Evolutionary conservation across 1,139 yeast species (phyloP), one percentile per base, ranked within the genome.

Genomic region (Saccharomyces hybrid): DNA sequence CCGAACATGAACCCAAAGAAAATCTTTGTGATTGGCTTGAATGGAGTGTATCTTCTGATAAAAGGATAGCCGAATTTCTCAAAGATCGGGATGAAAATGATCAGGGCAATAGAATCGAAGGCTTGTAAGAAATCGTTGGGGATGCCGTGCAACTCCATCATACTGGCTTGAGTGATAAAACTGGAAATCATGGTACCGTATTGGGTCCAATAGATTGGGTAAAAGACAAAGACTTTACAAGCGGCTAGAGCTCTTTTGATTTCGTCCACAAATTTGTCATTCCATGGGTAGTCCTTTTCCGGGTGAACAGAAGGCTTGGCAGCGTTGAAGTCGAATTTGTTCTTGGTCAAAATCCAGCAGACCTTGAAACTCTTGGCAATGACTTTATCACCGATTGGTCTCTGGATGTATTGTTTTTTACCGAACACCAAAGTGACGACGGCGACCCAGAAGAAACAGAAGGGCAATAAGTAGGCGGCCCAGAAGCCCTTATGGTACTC

Each of bases 1-100:
- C 85, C 90, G 56, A 87, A 76, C 71, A 84, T 71, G 75, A 89
- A 89, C 11, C 97, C 96, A 60, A 77, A 75, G 66, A 79, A 77
- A 62, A 90, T 89, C 70, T 88, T 82, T 57, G 89, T 78, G 63
- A 88, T 82, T 47, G 96, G 83, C 61, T 76, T 82, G 67, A 84
- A 81, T 12, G 82, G 79, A 48, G 86, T 81, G 55, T 67, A 69
- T 63, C 70, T 77, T 72, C 88, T 78, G 55, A 83, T 71, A n/a
- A 74, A 54, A 55, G 91, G 90, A 65, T 84, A 84, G 1, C 84
- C 53, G 14, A 73, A 60, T 58, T 77, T 76, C 64, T 84, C 87
- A 63, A 81, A 75, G 56, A 84, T 73, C 56, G 90, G 90, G 61
- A 84, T 82, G 60, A 82, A 72, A 27, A 84, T 71, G 61, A 84